Base-by-base conservation (phyloP, 2,329 filamentous ascomycete genomes). In the Teratosphaeria epicoccoides region DNA sequence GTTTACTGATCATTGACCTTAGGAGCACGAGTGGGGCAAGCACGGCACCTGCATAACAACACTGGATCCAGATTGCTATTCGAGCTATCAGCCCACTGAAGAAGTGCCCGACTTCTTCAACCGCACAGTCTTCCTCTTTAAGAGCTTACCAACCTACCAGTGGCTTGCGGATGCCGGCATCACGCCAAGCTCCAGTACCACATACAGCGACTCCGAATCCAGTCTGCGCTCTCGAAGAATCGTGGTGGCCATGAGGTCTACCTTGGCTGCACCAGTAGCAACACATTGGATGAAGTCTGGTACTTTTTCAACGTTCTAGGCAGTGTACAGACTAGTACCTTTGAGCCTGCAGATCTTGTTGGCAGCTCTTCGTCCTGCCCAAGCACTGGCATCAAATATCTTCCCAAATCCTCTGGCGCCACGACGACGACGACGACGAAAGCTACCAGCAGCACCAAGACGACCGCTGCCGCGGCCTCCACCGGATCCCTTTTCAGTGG, bases 11-110 rank as follows among this genome's bases (percentile, higher is more conserved):
- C n/a, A 3, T 6, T 6, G 7, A 17, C n/a, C n/a, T 17, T 40
- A 40, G 33, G 74, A 79, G 59, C 60, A 85, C 67, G 84, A 87
- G 63, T 87, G 82, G 78, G 74, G 76, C 66, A 86, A 85, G 66
- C 83, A 87, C 65, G 84, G 85, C 28, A 86, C 83, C 12, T 87
- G 84, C 69, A 81, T 87, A 61, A 82, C 79, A 63, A 87, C 84
- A 0, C 76, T 87, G 45, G 70, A 82, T 2, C 77, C 83, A 0
- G 63, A 70, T 22, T 87, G 84, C 73, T 87, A 87, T 70, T 71
- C 71, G 33, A 69, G 76, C 51, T 77, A 78, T 61, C 68, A 73
- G 51, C 67, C 76, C 0, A 78, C 77, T 11, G 74, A 84, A 54
- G 85, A 88, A 61, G 81, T 82, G 0, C 76, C 80, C 11, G 83